Evolutionary conservation across 441 rosid genomes (phyloP).

Genomic region (Capsella rubella): DNA sequence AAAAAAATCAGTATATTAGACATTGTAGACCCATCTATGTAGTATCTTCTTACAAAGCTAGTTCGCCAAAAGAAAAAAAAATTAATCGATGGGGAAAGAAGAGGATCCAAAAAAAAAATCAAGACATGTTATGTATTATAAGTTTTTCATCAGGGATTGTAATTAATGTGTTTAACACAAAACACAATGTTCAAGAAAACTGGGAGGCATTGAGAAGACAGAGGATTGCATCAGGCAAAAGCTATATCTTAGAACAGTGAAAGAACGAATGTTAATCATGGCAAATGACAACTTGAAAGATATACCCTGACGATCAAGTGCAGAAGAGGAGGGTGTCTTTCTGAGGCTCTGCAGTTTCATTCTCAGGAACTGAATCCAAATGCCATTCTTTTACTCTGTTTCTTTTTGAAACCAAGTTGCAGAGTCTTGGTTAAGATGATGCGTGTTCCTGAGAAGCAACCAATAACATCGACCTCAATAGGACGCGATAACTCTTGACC

Average conservation of each 20-base stretch:
- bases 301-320: conserved; percentile 55
- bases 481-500: conserved; percentile 49
- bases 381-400: conserved; percentile 44
- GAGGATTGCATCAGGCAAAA: conserved; percentile 6
- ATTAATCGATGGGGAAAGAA: too few species aligned
- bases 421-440: conserved; percentile 66
- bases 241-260: conserved; percentile 20
- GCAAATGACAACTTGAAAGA: conserved; percentile 14
- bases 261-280: neutral
- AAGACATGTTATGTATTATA: neutral
- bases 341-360: conserved; percentile 49
- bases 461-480: conserved; percentile 72
- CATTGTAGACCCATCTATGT: too few species aligned
- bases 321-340: conserved; percentile 46
- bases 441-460: conserved; percentile 65
- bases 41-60: too few species aligned
- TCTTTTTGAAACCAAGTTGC: conserved; percentile 58
- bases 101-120: conserved; percentile 17
- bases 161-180: conserved; percentile 21
- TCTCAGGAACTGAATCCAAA: conserved; percentile 66
- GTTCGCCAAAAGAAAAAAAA: too few species aligned
- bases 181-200: neutral
- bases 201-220: too few species aligned
- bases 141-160: neutral
- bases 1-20: too few species aligned